Evolutionary conservation across 2,329 filamentous ascomycete genomes (phyloP).

Genomic region (Hypoxylon sp.): DNA sequence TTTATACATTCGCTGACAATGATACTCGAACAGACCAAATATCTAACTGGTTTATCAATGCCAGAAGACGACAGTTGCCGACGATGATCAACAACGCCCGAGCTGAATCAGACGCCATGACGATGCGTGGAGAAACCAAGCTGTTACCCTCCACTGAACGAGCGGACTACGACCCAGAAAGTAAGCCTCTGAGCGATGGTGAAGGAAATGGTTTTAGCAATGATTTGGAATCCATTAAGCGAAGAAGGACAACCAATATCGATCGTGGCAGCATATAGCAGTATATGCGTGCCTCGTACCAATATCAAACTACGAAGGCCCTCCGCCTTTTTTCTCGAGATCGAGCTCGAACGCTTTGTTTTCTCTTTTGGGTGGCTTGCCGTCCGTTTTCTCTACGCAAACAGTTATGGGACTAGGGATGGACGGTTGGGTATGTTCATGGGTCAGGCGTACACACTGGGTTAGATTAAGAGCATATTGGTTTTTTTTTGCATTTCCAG

Average conservation of each 20-base stretch:
- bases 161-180: conserved; percentile 49
- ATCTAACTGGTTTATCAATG: conserved; percentile 85
- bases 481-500: no score
- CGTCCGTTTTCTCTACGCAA: not conserved
- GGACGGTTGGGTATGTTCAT: conserved; percentile 12
- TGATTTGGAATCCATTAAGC: conserved; percentile 49
- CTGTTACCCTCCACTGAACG: conserved; percentile 51
- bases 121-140: conserved; percentile 50
- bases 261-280: conserved; percentile 60
- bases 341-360: not conserved
- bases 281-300: no score
- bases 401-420: conserved; percentile 8
- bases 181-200: conserved; percentile 57
- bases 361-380: not conserved
- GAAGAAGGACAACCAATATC: conserved; percentile 49
- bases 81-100: conserved; percentile 65
- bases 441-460: conserved; percentile 16
- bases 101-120: conserved; percentile 60
- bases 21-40: conserved; percentile 64
- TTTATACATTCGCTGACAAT: conserved; percentile 30
- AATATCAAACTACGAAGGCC: no score
- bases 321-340: no score
- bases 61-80: conserved; percentile 71
- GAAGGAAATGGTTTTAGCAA: conserved; percentile 57
- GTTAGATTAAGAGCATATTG: conserved; percentile 25